Evolutionary conservation across 2,329 filamentous ascomycete genomes (phyloP), one percentile per base, ranked within the genome.

Genomic region (Botrytis deweyae): DNA sequence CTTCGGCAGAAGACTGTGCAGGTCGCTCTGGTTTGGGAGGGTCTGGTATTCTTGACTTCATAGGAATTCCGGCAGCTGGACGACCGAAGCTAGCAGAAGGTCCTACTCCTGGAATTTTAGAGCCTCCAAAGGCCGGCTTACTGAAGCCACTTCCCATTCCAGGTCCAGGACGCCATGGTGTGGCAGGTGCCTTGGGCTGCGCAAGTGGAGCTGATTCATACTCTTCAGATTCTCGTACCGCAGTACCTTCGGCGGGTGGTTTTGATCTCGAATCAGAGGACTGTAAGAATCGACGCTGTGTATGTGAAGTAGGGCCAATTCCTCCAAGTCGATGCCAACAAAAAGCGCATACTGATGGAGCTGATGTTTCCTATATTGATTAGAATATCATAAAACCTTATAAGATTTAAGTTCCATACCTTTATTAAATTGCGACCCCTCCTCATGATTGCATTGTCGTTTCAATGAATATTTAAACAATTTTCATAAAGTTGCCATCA

Each of bases 251-350:
- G 42, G 68, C 76, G 38, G 78, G 76, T 52, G 79, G 78, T 71
- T 76, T 77, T 40, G 74, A 75, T 62, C 75, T 72, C 55, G 78
- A 69, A 42, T 77, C 77, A 52, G 80, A 80, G 14, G 79, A 80
- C 76, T 80, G 80, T 55, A 82, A 71, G 68, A 80, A 80, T 73
- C 80, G 78, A 25, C 80, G 78, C 74, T 80, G 77, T 70, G 78
- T 74, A 75, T 80, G 79, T n/a, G 78, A 79, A 74, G 78, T 75
- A 61, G 69, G 76, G 70, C 77, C 76, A 77, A 76, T 72, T 74
- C 78, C 78, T 71, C 79, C 78, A 62, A 81, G 73, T 72, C 79
- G 76, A 78, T 80, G 78, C 42, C 80, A 78, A 74, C 80, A 82
- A 74, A 82, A 81, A 46, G 80, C 79, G 72, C 80, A 82, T 64